A percentile compares a stretch with the other conserved stretches of the same genome.
Conservation (phyloP, 2,329 filamentous ascomycete genomes). For the Shiraia bambusicola region DNA sequence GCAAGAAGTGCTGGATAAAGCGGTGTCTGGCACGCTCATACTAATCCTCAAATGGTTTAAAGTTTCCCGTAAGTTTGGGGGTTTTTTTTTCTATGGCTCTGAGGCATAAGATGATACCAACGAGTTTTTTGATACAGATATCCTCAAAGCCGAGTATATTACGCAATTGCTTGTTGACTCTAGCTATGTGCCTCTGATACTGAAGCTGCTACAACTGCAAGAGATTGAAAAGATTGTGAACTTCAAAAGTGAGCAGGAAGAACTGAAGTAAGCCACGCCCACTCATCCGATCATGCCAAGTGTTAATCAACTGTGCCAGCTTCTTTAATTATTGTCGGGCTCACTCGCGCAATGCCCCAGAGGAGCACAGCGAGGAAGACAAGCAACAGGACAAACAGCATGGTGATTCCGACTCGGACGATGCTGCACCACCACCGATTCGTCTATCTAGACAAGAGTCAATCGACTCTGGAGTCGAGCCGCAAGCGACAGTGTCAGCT, state of each 20-base stretch:
- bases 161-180: constrained; percentile 91
- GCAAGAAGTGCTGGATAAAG: constrained; percentile 87
- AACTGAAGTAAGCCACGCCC: constrained; percentile 65
- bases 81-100: too few species aligned
- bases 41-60: constrained; percentile 96
- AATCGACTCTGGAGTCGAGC: constrained; percentile 27
- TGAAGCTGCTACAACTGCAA: constrained; percentile 93
- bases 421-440: constrained; percentile 81
- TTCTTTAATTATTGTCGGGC: constrained; percentile 90
- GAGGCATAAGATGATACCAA: too few species aligned
- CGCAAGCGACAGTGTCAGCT: constrained; percentile 27
- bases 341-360: constrained; percentile 61
- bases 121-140: too few species aligned
- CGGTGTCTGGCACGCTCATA: constrained; percentile 83
- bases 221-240: constrained; percentile 90
- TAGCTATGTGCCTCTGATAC: constrained; percentile 87
- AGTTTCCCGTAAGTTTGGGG: constrained; percentile 80
- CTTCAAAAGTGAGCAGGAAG: constrained; percentile 77
- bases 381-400: constrained; percentile 22
- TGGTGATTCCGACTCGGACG: constrained; percentile 52
- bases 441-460: constrained; percentile 54
- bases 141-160: constrained; percentile 94
- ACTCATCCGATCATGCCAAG: background rate
- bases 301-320: constrained; percentile 52
- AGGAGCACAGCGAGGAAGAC: constrained; percentile 23